Conservation (phyloP, 768 basidiomycete species). For the Suillus luteus region DNA sequence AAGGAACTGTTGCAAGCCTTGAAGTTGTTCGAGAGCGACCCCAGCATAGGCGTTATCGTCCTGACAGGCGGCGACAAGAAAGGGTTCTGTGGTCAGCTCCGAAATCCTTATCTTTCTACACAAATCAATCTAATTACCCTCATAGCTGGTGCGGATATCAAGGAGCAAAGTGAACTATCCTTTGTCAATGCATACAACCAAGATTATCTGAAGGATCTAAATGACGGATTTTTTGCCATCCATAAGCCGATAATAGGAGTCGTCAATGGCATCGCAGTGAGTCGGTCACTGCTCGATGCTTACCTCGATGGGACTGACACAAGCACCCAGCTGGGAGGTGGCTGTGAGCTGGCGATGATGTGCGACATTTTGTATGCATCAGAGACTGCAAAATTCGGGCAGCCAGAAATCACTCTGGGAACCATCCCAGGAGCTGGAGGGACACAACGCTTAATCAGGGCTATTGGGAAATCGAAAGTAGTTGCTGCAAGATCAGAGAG, state of each 20-base stretch:
- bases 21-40: conserved; percentile 65
- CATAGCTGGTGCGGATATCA: conserved; percentile 94
- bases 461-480: conserved; percentile 77
- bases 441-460: conserved; percentile 83
- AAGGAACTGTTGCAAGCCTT: conserved; percentile 79
- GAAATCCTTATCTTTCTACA: neutral
- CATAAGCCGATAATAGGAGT: conserved; percentile 94
- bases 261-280: conserved; percentile 87
- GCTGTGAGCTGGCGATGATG: conserved; percentile 95
- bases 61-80: conserved; percentile 79
- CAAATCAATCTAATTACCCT: neutral
- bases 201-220: conserved; percentile 47
- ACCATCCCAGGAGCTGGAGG: conserved; percentile 95
- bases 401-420: conserved; percentile 94
- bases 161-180: conserved; percentile 92
- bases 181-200: conserved; percentile 47
- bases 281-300: conserved; percentile 26
- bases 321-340: conserved; percentile 81
- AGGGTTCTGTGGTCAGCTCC: conserved; percentile 55
- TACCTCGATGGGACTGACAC: neutral
- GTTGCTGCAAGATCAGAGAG: neutral
- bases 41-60: conserved; percentile 79
- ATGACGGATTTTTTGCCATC: conserved; percentile 48
- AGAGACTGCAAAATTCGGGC: conserved; percentile 86
- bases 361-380: conserved; percentile 93